Percentiles rank a stretch among this genome's conserved stretches.
Evolutionary conservation across 768 basidiomycete genomes (phyloP).

Genomic region (Rhodotorula sphaerocarpa): DNA sequence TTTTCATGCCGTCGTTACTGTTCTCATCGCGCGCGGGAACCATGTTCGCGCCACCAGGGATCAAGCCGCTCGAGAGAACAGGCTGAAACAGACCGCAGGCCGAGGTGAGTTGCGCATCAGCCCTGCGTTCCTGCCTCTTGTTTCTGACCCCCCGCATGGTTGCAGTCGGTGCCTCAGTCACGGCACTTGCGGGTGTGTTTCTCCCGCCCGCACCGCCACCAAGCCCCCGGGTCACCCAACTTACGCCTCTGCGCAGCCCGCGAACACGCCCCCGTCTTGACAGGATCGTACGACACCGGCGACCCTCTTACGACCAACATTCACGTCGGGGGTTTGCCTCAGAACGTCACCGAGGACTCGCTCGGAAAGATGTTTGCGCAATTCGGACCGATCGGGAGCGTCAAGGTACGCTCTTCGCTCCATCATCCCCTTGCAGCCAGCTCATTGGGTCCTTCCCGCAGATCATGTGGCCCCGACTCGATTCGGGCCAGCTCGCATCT

Average conservation of each 20-base stretch:
- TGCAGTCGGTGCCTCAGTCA: slow-evolving; percentile 53
- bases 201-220: neutral
- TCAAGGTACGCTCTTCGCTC: slow-evolving; percentile 39
- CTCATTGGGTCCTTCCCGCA: no score
- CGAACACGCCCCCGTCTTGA: slow-evolving; percentile 56
- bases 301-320: slow-evolving; percentile 88
- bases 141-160: slow-evolving; percentile 38
- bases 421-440: neutral
- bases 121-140: slow-evolving; percentile 45
- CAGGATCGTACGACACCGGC: slow-evolving; percentile 83
- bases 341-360: slow-evolving; percentile 71
- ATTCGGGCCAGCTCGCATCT: slow-evolving; percentile 4
- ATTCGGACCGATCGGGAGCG: slow-evolving; percentile 68
- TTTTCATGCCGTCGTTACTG: slow-evolving; percentile 7
- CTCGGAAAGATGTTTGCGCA: slow-evolving; percentile 87
- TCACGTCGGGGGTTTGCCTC: slow-evolving; percentile 87
- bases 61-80: slow-evolving; percentile 81
- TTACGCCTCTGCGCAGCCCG: no score
- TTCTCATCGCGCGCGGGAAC: no score
- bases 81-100: slow-evolving; percentile 52
- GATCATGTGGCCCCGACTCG: slow-evolving; percentile 92
- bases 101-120: slow-evolving; percentile 41
- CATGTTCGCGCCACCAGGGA: no score
- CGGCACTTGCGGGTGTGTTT: slow-evolving; percentile 72
- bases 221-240: no score